Base-by-base conservation (phyloP, 2,329 filamentous ascomycete species). In the Aspergillus cejpii region DNA sequence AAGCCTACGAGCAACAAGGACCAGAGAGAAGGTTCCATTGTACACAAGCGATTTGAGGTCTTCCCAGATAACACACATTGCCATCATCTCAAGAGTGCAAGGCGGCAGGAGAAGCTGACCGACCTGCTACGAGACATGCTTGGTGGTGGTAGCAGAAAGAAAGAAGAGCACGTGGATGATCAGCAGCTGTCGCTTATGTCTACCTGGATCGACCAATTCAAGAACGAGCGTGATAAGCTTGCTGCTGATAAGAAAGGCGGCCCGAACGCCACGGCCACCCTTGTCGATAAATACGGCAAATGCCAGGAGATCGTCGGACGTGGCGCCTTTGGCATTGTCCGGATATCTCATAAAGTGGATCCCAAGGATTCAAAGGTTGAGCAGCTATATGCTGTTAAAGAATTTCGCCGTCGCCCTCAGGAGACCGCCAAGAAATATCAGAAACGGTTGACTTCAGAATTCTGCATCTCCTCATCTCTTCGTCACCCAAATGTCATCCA, bases 401-500 rank as follows among this genome's bases (percentile, higher is more conserved):
- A 98, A 68, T 98, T 98, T 71, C 87, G 91, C 47, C 85, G 91
- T 53, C 81, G 90, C 39, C 90, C 91, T 1, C 88, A 95, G 58
- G 92, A 98, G 69, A 94, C 88, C 11, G 84, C 90, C 57, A 95
- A 95, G 73, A 94, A 94, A 65, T 98, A 97, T 67, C 94, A 92
- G 75, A 98, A 97, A 67, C 85, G 92, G 20, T 77, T 98, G 42
- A 97, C 92, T 1, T 90, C 91, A 39, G 92, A 98, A 63, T 98
- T 98, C 66, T 97, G 92, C 71, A 97, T 98, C 57, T 97, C 92
- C 1, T 97, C 91, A 0, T 95, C 90, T 7, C 80, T 98, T 50
- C 87, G 90, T 52, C 92, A 98, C 64, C 91, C 92, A 11, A 98
- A 98, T 63, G 88, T 98, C 59, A 98, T 98, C 57, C 92, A 96